phyloP scores from a whole-genome alignment of 2,329 filamentous ascomycete species.

The Hymenoscyphus linearis region DNA sequence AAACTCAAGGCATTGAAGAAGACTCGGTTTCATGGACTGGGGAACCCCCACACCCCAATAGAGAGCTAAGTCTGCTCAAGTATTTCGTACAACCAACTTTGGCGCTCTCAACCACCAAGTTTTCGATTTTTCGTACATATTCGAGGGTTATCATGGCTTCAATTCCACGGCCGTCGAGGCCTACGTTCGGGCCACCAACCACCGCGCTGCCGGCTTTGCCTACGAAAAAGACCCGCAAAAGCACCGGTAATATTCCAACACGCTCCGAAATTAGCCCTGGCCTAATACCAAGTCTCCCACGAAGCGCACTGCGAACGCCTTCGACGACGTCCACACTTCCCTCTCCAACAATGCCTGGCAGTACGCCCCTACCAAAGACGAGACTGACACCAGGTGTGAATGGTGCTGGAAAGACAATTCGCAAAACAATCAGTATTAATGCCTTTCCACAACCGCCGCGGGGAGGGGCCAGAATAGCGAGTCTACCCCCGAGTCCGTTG shows the following conservation, averaged over 20 bases:
- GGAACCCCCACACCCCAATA: constrained; percentile 14
- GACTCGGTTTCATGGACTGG: constrained; percentile 26
- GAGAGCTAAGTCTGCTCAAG: constrained; percentile 12
- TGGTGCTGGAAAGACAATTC: constrained; percentile 61
- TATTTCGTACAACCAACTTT: constrained; percentile 1
- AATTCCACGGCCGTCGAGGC: constrained; percentile 50
- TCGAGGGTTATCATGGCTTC: constrained; percentile 32
- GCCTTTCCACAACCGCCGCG: constrained; percentile 87
- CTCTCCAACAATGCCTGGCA: constrained; percentile 40
- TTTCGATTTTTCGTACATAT: neutral
- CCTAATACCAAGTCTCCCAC: constrained; percentile 40
- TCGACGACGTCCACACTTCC: constrained; percentile 53
- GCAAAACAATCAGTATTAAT: constrained; percentile 89
- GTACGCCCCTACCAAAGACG: constrained; percentile 50
- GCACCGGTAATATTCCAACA: constrained; percentile 52
- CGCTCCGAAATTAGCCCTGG: constrained; percentile 39
- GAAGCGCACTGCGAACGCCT: constrained; percentile 53
- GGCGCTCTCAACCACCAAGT: constrained; percentile 14
- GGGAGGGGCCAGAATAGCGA: constrained; percentile 50
- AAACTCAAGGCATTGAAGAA: constrained; percentile 11
- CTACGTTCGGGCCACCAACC: constrained; percentile 65
- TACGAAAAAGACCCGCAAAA: constrained; percentile 66
- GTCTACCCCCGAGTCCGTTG: constrained; percentile 57
- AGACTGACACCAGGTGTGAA: constrained; percentile 52
- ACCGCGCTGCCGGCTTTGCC: constrained; percentile 71